These are phyloP conservation scores for Dalbergia cultrata DNA, from an alignment of 306 rosid genomes.

Conservation along the genomic window DNA sequence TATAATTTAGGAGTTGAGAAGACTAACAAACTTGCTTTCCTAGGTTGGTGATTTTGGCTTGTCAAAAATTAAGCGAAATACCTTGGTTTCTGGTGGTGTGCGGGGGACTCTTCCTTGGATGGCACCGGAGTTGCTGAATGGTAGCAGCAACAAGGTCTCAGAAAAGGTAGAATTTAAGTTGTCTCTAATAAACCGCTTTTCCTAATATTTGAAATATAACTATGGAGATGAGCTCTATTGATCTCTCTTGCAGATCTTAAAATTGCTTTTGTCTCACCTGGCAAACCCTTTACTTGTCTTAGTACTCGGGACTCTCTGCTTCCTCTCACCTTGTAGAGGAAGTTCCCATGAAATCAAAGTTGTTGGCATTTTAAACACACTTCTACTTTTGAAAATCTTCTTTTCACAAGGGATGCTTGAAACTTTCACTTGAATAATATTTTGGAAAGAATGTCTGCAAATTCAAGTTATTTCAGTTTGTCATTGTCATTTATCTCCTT, in stretches of 20 bases:
- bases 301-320: conserved; percentile 7
- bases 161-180: conserved; percentile 71
- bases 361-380: not conserved
- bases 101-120: conserved; percentile 97
- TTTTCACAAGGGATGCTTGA: conserved; percentile 15
- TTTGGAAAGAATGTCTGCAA: not conserved
- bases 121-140: conserved; percentile 95
- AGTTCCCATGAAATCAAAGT: conserved; percentile 15
- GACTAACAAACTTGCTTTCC: conserved; percentile 28
- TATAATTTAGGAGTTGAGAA: not conserved
- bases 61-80: conserved; percentile 91
- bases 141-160: conserved; percentile 92
- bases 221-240: conserved; percentile 21
- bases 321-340: not conserved
- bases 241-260: conserved; percentile 31
- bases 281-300: not conserved
- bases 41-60: conserved; percentile 98
- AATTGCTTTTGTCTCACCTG: conserved; percentile 19
- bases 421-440: conserved; percentile 7
- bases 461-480: conserved; percentile 23
- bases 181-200: conserved; percentile 31
- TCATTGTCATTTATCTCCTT: conserved; percentile 21
- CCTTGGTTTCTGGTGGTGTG: conserved; percentile 94
- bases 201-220: conserved; percentile 14
- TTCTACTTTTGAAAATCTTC: not conserved